Base-by-base conservation (phyloP, 306 rosid genomes). In the Psophocarpus tetragonolobus region DNA sequence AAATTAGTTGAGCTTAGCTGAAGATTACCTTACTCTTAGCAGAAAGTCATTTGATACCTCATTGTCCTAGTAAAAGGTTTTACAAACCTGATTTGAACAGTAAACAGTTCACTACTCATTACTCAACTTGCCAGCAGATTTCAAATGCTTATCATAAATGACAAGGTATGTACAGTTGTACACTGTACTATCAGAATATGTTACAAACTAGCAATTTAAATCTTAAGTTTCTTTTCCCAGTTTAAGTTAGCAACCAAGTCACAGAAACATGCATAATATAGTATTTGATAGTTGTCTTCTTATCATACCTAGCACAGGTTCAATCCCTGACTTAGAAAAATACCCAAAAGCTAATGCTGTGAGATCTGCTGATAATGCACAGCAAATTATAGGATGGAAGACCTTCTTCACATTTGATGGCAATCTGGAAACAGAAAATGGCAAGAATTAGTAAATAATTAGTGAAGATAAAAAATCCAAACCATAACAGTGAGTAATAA, bases 321-420 rank as follows among this genome's bases (percentile, higher is more conserved):
- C 97, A 57, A 92, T 83, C 54, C 98, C 96, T 45, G 88, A 87
- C 73, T 79, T 84, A 68, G 98, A 92, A 68, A 95, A 23, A 79
- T 87, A 88, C 33, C 92, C 97, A 64, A 79, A 95, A 74, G 96
- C 92, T 38, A 81, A 78, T 61, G 98, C 98, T 76, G 92, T 77
- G 62, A 95, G 65, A 67, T 82, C 98, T n/a, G 98, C 95, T 42
- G 97, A 90, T 35, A 85, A 71, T 13, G 98, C 86, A 76, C 98
- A 95, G 81, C 97, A 92, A 76, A 95, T 85, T 68, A 95, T 95
- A 47, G 97, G 98, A 87, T 95, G 98, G 79, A 95, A 95, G 77
- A 92, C 91, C 64, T 83, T 92, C 85, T 88, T 95, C 83, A 92
- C 84, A 38, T 4, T 74, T 58, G 97, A 81, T 35, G 98, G 97